These are phyloP conservation scores for Polygonum aviculare DNA, from an alignment of 148 eudicot genomes.

Conservation along the genomic window DNA sequence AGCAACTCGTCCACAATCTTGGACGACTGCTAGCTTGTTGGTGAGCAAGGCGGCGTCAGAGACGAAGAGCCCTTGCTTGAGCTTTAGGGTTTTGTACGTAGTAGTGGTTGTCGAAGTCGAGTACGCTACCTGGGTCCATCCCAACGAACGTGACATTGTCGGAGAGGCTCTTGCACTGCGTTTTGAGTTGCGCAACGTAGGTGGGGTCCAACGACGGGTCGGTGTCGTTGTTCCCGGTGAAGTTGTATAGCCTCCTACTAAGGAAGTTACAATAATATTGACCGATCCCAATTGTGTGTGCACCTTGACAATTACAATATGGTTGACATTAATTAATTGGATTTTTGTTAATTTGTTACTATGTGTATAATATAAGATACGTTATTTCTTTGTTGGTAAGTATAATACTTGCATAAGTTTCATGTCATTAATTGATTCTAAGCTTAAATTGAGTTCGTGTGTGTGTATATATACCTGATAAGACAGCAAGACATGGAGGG, in stretches of 20 bases:
- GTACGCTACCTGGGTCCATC: conserved; percentile 42
- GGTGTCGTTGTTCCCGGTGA: conserved; percentile 44
- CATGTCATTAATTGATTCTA: too few relatives aligned
- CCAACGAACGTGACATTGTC: conserved; percentile 22
- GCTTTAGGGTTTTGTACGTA: conserved; percentile 27
- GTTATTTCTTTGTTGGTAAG: too few relatives aligned
- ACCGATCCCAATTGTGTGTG: conserved; percentile 54
- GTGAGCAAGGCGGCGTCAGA: conserved; percentile 53
- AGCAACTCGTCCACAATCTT: conserved; percentile 28
- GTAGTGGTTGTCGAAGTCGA: conserved; percentile 36
- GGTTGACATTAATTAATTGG: too few relatives aligned
- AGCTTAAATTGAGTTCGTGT: too few relatives aligned
- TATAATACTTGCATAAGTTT: too few relatives aligned
- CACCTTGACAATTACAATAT: not conserved
- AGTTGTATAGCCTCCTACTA: conserved; percentile 43
- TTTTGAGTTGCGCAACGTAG: conserved; percentile 27
- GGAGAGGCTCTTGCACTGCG: conserved; percentile 19
- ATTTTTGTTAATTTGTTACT: too few relatives aligned
- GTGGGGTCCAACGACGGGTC: conserved; percentile 40
- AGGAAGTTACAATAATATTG: conserved; percentile 45
- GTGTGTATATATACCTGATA: conserved; percentile 5
- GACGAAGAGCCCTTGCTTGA: conserved; percentile 39
- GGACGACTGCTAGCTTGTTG: conserved; percentile 22
- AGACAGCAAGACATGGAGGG: conserved; percentile 12
- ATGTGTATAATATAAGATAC: too few relatives aligned